Base-by-base conservation (phyloP, 345 rosid genomes). In the Eucalyptus polybractea region DNA sequence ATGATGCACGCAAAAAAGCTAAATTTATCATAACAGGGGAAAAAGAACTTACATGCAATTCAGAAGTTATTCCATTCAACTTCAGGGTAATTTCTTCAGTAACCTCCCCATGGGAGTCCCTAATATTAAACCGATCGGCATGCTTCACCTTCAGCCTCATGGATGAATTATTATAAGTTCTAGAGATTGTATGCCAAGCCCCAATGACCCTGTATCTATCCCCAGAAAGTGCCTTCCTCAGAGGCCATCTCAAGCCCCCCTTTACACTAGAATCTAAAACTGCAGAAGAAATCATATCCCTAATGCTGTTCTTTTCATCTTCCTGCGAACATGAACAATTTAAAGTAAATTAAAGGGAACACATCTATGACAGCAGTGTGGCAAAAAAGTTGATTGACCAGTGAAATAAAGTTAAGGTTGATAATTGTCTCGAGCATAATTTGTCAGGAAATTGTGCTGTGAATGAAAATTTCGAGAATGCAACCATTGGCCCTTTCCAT, bases 191-290 rank as follows among this genome's bases (percentile, higher is more conserved):
- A 89, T 95, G 96, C 93, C 94, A 92, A 86, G 89, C 94, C 69
- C 93, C 96, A 89, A 93, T 40, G 16, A 94, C 92, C 60, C 42
- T 87, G 88, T 89, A 96, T 90, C 96, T 93, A 86, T 93, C 88
- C 21, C 92, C 93, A 12, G 94, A 91, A 56, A 90, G 88, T 86
- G 89, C 31, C 93, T 91, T 93, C 80, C 92, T 94, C 50, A 92
- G 14, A 19, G 95, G 93, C 98, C 97, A 96, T 90, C 95, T 93
- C 89, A 96, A 88, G 45, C 98, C 97, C 40, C 98, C 97, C 91
- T 96, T 95, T 90, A 91, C 93, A 85, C 90, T 92, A 27, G 95
- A 91, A 93, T 96, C 97, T 89, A 94, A 24, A 87, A 93, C 91
- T 21, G 95, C 98, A 76, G 93, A 92, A 88, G 89, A 83, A 50